Evolutionary conservation across 2,329 filamentous ascomycete genomes (phyloP).

Genomic region (Capronia epimyces): DNA sequence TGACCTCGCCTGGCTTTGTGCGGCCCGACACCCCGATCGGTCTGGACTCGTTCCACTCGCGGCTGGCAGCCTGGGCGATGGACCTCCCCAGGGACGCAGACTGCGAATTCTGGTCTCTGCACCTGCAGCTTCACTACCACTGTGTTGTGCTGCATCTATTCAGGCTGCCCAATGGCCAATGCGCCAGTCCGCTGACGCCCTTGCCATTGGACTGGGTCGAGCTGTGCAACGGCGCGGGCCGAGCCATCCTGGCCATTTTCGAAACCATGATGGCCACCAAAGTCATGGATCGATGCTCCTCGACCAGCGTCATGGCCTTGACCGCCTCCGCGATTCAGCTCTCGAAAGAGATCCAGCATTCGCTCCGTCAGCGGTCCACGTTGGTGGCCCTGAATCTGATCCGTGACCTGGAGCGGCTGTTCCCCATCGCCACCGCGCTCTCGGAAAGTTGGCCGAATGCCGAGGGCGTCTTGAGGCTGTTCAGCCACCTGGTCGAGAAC

Average conservation of each 20-base stretch:
- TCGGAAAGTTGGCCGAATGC: slow-evolving; percentile 6
- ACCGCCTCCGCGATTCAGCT: slow-evolving; percentile 1
- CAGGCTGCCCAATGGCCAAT: neutral
- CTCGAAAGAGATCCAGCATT: neutral
- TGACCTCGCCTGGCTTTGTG: slow-evolving; percentile 5
- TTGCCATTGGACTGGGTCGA: neutral
- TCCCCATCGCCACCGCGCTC: neutral
- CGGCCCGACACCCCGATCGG: neutral
- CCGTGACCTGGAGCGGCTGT: slow-evolving; percentile 1
- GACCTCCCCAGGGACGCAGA: neutral
- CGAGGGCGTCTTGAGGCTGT: neutral
- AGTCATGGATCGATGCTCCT: slow-evolving; percentile 4
- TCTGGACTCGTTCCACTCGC: neutral
- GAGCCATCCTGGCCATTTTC: slow-evolving; percentile 10
- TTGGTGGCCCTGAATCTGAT: neutral
- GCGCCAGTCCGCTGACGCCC: neutral
- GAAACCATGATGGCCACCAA: neutral
- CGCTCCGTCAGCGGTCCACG: neutral
- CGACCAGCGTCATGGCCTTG: neutral
- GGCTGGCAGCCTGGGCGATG: slow-evolving; percentile 7
- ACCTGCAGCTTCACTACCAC: slow-evolving; percentile 17
- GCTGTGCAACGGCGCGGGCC: neutral
- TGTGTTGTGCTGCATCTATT: slow-evolving; percentile 6
- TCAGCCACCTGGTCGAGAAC: neutral
- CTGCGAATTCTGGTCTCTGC: slow-evolving; percentile 7